Evolutionary conservation across 192 early-diverging fungal genomes (phyloP).

Genomic region (Linnemannia exigua): DNA sequence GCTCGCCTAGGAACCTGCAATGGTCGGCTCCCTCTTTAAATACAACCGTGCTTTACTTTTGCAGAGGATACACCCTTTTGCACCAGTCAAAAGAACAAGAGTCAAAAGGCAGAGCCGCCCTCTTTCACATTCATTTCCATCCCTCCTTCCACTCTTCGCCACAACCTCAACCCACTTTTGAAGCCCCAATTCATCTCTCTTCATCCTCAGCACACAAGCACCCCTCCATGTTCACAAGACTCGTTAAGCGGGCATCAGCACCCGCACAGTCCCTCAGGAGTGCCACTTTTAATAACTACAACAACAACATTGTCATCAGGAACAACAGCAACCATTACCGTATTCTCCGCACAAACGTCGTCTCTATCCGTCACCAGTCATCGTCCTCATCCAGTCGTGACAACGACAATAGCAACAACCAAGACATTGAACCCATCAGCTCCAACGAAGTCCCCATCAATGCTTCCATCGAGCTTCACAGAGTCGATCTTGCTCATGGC

Average conservation of each 20-base stretch:
- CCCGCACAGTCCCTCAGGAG: background rate
- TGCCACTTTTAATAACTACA: background rate
- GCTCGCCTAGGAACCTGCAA: too few relatives aligned
- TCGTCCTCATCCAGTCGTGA: slow-evolving; percentile 47
- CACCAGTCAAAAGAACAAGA: too few relatives aligned
- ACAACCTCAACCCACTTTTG: background rate
- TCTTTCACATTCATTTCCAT: background rate
- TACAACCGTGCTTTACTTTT: too few relatives aligned
- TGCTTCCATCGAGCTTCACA: slow-evolving; percentile 42
- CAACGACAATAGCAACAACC: slow-evolving; percentile 34
- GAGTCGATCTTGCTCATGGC: slow-evolving; percentile 51
- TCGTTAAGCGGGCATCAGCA: slow-evolving; percentile 18
- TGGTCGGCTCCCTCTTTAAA: too few relatives aligned
- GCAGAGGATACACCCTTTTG: background rate
- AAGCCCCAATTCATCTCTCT: background rate
- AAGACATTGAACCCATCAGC: slow-evolving; percentile 20
- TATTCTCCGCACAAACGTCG: background rate
- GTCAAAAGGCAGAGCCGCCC: background rate
- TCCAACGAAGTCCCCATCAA: slow-evolving; percentile 23
- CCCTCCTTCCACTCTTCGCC: background rate
- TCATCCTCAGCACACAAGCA: background rate
- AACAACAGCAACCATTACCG: background rate
- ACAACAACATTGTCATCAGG: background rate
- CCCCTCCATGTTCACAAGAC: slow-evolving; percentile 29
- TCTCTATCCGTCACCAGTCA: slow-evolving; percentile 28